Base-by-base conservation (phyloP, 2,329 filamentous ascomycete genomes). In the Hirsutella thompsonii region DNA sequence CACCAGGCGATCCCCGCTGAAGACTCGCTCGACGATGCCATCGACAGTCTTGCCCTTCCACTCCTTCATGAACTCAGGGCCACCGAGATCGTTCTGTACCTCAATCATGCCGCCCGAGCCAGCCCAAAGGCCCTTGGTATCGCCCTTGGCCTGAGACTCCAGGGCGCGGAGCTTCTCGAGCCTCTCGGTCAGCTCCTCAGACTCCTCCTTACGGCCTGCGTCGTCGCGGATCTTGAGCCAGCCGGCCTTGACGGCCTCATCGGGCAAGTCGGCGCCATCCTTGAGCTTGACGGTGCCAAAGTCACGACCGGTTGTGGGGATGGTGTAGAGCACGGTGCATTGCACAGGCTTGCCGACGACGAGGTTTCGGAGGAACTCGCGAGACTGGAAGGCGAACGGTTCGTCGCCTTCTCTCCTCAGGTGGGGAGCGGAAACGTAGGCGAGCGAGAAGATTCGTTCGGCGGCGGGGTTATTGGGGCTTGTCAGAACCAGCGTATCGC, bases 161-260 rank as follows among this genome's bases (percentile, higher is more conserved):
- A 90, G 67, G 37, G 72, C 71, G 50, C 86, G 81, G 45, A 98
- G 75, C 52, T 78, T 81, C 52, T 93, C 83, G 20, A 98, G 69
- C 45, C 83, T 74, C 47, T 79, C 66, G 21, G 74, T 69, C 8
- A 81, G 72, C 39, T 88, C 81, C 43, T 92, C 83, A 2, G 81
- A 79, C 44, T 95, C 88, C 49, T 95, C 89, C 57, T 90, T 92
- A 49, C 83, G 81, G 46, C 88, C 89, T 44, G 90, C 89, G 61
- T 98, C 92, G 54, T 98, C 92, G 48, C 92, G 80, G 45, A 98
- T 75, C 66, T 92, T 94, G 47, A 88, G 68, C 88, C 89, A 95
- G 49, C 92, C 92, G 53, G 88, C 85, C 56, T 86, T 80, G 48
- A 96, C 78, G 43, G 83, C 74, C 47, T 84, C 77, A 48, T 96